phyloP scores from a whole-genome alignment of 495 filamentous ascomycete genomes.

The Hyaloscypha finlandica region DNA sequence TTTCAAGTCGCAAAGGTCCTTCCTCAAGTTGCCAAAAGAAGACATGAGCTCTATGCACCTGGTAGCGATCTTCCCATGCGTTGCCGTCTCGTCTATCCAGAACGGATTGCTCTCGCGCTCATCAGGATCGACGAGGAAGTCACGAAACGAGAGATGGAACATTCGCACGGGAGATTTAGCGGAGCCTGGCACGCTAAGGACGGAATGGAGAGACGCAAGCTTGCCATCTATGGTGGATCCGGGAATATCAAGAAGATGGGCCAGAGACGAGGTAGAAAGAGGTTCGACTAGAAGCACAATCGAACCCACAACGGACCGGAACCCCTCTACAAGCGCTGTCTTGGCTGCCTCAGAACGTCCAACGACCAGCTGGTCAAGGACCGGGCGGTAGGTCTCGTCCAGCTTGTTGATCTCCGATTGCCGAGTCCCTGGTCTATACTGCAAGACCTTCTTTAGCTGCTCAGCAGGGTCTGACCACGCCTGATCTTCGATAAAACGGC shows the following conservation, averaged over 20 bases:
- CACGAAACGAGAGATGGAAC: slow-evolving; percentile 52
- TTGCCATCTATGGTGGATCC: neutral
- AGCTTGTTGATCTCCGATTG: slow-evolving; percentile 30
- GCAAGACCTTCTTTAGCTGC: slow-evolving; percentile 32
- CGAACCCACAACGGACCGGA: slow-evolving; percentile 36
- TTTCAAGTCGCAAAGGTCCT: slow-evolving; percentile 42
- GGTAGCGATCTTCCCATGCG: slow-evolving; percentile 36
- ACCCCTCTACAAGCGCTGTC: slow-evolving; percentile 14
- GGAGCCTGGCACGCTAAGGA: slow-evolving; percentile 29
- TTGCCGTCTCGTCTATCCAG: slow-evolving; percentile 41
- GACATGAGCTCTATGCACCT: slow-evolving; percentile 40
- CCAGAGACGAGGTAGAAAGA: slow-evolving; percentile 15
- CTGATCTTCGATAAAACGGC: slow-evolving; percentile 35
- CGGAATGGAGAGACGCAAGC: slow-evolving; percentile 26
- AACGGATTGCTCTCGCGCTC: slow-evolving; percentile 37
- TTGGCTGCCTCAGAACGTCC: slow-evolving; percentile 5
- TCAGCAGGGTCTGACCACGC: slow-evolving; percentile 14
- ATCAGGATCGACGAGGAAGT: slow-evolving; percentile 46
- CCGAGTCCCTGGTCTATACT: slow-evolving; percentile 24
- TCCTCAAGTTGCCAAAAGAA: slow-evolving; percentile 31
- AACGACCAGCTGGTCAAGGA: slow-evolving; percentile 34
- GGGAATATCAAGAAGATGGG: neutral
- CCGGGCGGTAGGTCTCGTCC: slow-evolving; percentile 37
- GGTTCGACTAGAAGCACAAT: slow-evolving; percentile 33
- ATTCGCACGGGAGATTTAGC: slow-evolving; percentile 22